phyloP scores from a whole-genome alignment of 2,329 filamentous ascomycete species.

The Apiospora arundinis region DNA sequence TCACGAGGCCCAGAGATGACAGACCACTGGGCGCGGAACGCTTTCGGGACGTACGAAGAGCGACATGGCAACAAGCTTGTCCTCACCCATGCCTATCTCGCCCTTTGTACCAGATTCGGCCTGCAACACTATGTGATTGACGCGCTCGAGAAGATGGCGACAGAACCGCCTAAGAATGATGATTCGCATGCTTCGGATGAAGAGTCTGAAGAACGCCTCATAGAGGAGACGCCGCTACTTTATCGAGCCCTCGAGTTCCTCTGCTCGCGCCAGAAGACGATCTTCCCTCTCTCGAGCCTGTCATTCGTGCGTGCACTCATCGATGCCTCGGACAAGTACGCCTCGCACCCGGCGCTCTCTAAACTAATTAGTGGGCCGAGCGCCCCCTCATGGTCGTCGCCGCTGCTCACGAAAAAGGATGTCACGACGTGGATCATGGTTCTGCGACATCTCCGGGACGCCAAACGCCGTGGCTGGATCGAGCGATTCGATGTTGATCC shows the following conservation, averaged over 20 bases:
- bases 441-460: slow-evolving; percentile 40
- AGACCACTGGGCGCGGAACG: slow-evolving; percentile 43
- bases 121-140: slow-evolving; percentile 37
- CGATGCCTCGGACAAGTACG: slow-evolving; percentile 21
- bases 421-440: slow-evolving; percentile 40
- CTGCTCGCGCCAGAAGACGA: slow-evolving; percentile 42
- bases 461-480: slow-evolving; percentile 40
- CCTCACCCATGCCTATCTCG: slow-evolving; percentile 40
- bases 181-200: neutral
- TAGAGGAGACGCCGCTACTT: slow-evolving; percentile 38
- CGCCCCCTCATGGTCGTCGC: slow-evolving; percentile 23
- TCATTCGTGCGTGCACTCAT: slow-evolving; percentile 37
- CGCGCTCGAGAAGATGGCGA: slow-evolving; percentile 28
- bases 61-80: slow-evolving; percentile 38
- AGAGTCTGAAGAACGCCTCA: slow-evolving; percentile 4
- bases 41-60: slow-evolving; percentile 41
- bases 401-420: slow-evolving; percentile 24
- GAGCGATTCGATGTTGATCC: slow-evolving; percentile 37
- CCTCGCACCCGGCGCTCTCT: slow-evolving; percentile 28
- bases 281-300: slow-evolving; percentile 42
- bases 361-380: slow-evolving; percentile 31
- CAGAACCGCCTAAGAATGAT: neutral
- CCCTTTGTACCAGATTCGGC: slow-evolving; percentile 42
- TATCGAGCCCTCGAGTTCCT: slow-evolving; percentile 43
- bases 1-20: slow-evolving; percentile 29